A percentile compares a stretch with the other conserved stretches of the same genome.
These are phyloP conservation scores for Lophiostoma macrostomum DNA, from an alignment of 495 filamentous ascomycete genomes.

Conservation along the genomic window DNA sequence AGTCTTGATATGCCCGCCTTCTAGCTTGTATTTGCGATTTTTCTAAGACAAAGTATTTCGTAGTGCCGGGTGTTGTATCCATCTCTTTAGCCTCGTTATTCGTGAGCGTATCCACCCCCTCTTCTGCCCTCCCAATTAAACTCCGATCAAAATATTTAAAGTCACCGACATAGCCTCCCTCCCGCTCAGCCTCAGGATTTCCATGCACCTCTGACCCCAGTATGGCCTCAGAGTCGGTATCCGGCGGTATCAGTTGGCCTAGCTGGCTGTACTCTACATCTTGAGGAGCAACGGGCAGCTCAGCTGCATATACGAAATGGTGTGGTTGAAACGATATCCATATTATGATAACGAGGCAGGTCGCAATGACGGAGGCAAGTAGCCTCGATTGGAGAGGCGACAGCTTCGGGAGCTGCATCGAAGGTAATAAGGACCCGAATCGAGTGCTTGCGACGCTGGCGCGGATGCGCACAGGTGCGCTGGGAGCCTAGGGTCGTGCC, in stretches of 20 bases:
- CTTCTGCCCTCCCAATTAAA: constrained; percentile 59
- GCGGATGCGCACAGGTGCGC: constrained; percentile 23
- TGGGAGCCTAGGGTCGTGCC: background rate
- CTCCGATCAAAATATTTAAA: constrained; percentile 58
- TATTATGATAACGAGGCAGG: constrained; percentile 53
- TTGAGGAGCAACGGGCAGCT: constrained; percentile 42
- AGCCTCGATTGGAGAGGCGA: constrained; percentile 67
- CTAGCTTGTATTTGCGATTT: background rate
- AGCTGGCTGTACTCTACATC: constrained; percentile 50
- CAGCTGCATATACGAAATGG: constrained; percentile 59
- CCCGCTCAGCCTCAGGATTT: constrained; percentile 37
- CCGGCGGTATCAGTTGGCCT: constrained; percentile 14
- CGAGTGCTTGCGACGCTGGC: constrained; percentile 20
- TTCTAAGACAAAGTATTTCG: constrained; percentile 52
- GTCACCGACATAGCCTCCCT: constrained; percentile 54
- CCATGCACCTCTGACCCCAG: background rate
- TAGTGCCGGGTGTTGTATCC: constrained; percentile 57
- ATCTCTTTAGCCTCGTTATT: constrained; percentile 60
- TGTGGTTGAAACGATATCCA: constrained; percentile 55
- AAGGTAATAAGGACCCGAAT: background rate
- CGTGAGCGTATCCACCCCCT: constrained; percentile 47
- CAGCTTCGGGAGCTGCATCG: constrained; percentile 59
- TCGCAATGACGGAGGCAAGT: constrained; percentile 59
- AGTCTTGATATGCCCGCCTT: background rate
- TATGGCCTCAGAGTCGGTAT: background rate